Evolutionary conservation across 2,329 filamentous ascomycete species (phyloP), one percentile per base, ranked within the genome.

Genomic region (Talaromyces sp.): DNA sequence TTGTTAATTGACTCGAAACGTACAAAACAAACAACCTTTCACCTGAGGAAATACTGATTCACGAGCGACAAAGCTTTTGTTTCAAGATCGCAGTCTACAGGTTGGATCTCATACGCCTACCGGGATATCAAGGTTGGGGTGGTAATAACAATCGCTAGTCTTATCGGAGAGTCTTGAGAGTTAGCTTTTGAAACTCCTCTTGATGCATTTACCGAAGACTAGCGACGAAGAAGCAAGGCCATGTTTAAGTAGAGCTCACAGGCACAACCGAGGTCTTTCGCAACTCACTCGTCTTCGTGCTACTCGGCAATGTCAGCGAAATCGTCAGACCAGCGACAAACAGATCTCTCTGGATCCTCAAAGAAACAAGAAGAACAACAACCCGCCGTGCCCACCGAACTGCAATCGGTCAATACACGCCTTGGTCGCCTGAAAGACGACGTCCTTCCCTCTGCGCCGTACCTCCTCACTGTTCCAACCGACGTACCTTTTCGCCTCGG

Each of bases 401-500:
- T 67, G 40, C 65, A 68, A 56, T 63, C 62, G 33, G 63, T 75
- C 56, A 68, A 75, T 62, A 64, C 63, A 51, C 73, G 71, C 63
- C 65, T 78, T 43, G 68, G 73, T 59, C 69, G 65, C 40, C 69
- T 78, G 40, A 73, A 67, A 54, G 71, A 77, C 61, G 67, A 73
- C 57, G 69, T 77, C 35, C 71, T 79, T 50, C 76, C 77, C 21
- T 63, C 70, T 51, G 72, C 77, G 50, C 77, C 77, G 40, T 78
- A 77, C 61, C 71, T 78, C 53, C 70, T 79, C 60, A 77, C 75
- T 36, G 69, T 78, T 57, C 77, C 77, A 35, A 75, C 75, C 35
- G 75, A 78, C 67, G 70, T 72, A 53, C 77, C 77, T 40, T 79
- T 75, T 64, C 73, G 71, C 53, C 70, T 77, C 41, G 73, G 73